These are phyloP conservation scores for Croton laevigatus DNA, from an alignment of 441 rosid species.

Conservation along the genomic window DNA sequence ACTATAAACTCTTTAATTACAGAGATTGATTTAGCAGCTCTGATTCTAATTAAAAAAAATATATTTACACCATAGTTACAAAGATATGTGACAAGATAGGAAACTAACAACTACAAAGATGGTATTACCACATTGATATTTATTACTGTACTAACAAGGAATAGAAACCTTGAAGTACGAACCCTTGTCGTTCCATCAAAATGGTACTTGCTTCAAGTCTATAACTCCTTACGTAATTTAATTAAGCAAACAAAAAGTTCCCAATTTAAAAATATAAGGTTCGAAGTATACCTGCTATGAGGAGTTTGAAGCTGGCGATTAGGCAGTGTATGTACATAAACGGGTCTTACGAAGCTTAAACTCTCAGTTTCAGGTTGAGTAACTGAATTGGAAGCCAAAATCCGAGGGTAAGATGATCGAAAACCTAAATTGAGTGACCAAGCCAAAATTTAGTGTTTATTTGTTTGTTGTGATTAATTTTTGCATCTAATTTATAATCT, in stretches of 20 bases:
- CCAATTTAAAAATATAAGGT: background rate
- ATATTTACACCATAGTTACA: too few species aligned
- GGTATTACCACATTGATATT: too few species aligned
- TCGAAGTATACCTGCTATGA: conserved; percentile 77
- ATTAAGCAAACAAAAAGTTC: conserved; percentile 1
- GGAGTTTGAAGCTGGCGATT: conserved; percentile 83
- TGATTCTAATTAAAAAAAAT: too few species aligned
- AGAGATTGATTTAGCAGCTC: too few species aligned
- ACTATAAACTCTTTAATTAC: too few species aligned
- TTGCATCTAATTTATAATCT: too few species aligned
- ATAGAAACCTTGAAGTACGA: conserved; percentile 94
- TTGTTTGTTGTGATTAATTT: too few species aligned
- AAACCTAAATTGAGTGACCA: conserved; percentile 18
- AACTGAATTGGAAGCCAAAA: conserved; percentile 33
- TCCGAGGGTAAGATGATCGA: conserved; percentile 20
- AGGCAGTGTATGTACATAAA: conserved; percentile 65
- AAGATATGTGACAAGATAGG: too few species aligned
- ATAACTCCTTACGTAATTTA: background rate
- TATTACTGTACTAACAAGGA: too few species aligned
- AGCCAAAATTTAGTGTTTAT: too few species aligned
- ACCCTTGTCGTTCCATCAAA: conserved; percentile 79
- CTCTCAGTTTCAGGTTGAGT: conserved; percentile 3
- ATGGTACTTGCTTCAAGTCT: conserved; percentile 57
- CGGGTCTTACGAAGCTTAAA: conserved; percentile 29
- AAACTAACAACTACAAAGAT: too few species aligned